A percentile compares a stretch with the other conserved stretches of the same genome.
phyloP scores from a whole-genome alignment of 78 protist genomes.

The Neovahlkampfia damariscottae region DNA sequence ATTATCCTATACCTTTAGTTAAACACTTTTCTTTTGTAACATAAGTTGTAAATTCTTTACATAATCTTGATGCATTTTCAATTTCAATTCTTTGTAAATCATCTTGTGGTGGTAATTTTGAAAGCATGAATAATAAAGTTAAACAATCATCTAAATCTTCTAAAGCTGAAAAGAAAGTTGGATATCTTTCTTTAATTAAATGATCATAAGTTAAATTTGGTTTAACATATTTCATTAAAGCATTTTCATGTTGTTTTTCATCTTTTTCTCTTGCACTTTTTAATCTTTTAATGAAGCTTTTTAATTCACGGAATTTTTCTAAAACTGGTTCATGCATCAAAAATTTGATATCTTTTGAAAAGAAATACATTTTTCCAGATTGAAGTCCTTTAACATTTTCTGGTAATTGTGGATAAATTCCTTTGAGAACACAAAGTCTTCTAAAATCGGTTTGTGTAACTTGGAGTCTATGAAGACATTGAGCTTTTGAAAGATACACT shows the following conservation, averaged over 20 bases:
- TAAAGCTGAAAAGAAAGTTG: conserved; percentile 81
- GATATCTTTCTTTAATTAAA: conserved; percentile 74
- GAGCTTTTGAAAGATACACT: conserved; percentile 59
- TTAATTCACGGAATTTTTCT: conserved; percentile 57
- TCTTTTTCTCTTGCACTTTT: not conserved
- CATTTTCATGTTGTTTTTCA: not conserved
- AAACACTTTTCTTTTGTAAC: no score
- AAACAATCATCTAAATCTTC: conserved; percentile 90
- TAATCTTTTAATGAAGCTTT: conserved; percentile 16
- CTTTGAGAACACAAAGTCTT: conserved; percentile 94
- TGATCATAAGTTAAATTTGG: conserved; percentile 46
- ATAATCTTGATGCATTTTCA: not conserved
- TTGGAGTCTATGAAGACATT: conserved; percentile 67
- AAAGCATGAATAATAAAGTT: conserved; percentile 62
- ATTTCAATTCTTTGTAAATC: not conserved
- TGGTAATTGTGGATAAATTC: conserved; percentile 94
- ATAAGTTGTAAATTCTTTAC: conserved; percentile 52
- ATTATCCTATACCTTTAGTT: no score
- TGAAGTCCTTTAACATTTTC: conserved; percentile 38
- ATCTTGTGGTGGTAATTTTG: conserved; percentile 38
- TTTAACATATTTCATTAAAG: not conserved
- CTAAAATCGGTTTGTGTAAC: conserved; percentile 66
- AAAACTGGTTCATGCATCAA: conserved; percentile 84
- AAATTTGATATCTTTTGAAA: conserved; percentile 71
- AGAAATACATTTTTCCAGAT: conserved; percentile 56